Evolutionary conservation across 176 grass and related monocot genomes (phyloP), one percentile per base, ranked within the genome.

Genomic region (Puccinellia tenuiflora): DNA sequence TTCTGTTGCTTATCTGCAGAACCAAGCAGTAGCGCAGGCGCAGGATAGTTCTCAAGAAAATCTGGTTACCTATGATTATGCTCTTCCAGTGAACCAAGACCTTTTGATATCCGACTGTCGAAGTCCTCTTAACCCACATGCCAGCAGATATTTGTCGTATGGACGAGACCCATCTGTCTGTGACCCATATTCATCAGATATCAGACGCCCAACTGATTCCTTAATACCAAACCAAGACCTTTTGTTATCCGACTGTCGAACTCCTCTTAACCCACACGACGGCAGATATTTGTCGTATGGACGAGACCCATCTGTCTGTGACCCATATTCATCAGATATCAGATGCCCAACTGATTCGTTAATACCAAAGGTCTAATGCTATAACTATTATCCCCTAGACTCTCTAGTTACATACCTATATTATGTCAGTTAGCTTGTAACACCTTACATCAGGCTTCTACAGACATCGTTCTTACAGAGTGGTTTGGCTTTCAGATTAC

Each of bases 221-320:
- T 46, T 93, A 66, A 50, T 97, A 62, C n/a, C n/a, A n/a, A 91
- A 84, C 78, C 73, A 81, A 43, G 89, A 91, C 30, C 26, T 84
- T 56, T 37, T 75, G n/a, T 88, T 88, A 86, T 70, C 89, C 66
- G 76, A 88, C 29, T 70, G 77, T 80, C 87, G 61, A 62, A 86
- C 22, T 48, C 76, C 79, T 86, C 68, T 61, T 42, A 69, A 38
- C 73, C 57, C 61, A 59, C 33, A 60, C 24, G 54, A 63, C 9
- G 66, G 68, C 73, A 78, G 62, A 79, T 72, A 91, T 37, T 59
- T 88, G 17, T 76, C 86, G 38, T 88, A 94, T 48, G 89, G 89
- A 80, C 79, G 45, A 50, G 77, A 91, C 78, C 84, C 84, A 40
- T 81, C 90, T 82, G 6, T 31, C 22, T 73, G 64, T 30, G 77